Evolutionary conservation across 192 early-diverging fungal species (phyloP).

Genomic region (Coemansia sp.): DNA sequence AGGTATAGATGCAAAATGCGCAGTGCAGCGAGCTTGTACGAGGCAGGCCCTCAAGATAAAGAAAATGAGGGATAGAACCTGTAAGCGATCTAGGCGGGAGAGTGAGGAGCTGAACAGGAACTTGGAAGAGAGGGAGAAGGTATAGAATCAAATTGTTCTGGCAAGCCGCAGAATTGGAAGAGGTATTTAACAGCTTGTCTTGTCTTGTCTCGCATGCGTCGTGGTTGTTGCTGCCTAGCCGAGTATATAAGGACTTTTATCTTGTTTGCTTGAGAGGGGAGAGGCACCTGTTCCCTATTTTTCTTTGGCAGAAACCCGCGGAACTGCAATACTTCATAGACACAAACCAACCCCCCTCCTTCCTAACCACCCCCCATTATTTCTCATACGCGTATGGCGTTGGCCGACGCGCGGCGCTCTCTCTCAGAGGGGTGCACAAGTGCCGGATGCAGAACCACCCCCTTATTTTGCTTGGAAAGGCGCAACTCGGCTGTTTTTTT

Average conservation of each 20-base stretch:
- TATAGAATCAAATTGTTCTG: constrained; percentile 54
- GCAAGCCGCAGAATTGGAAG: constrained; percentile 46
- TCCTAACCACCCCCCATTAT: neutral
- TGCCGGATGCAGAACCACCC: constrained; percentile 9
- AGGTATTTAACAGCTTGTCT: constrained; percentile 54
- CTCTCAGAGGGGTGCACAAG: neutral
- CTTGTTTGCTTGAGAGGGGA: constrained; percentile 11
- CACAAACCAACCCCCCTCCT: neutral
- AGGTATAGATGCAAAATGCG: neutral
- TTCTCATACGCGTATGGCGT: neutral
- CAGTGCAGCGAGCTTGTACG: constrained; percentile 4
- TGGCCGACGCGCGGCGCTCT: neutral
- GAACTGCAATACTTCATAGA: neutral
- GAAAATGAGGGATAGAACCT: constrained; percentile 9
- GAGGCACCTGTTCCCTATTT: constrained; percentile 9
- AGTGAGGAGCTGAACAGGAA: constrained; percentile 15
- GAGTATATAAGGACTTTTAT: constrained; percentile 14
- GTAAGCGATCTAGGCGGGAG: constrained; percentile 4
- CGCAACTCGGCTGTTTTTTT: constrained; percentile 1
- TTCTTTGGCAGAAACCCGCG: neutral
- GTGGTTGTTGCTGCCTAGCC: constrained; percentile 31
- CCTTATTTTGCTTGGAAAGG: neutral
- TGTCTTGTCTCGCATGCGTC: constrained; percentile 31
- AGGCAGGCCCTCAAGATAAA: constrained; percentile 4
- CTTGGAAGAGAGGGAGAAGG: constrained; percentile 23